phyloP scores from a whole-genome alignment of 257 asterid species.

The Perilla frutescens region DNA sequence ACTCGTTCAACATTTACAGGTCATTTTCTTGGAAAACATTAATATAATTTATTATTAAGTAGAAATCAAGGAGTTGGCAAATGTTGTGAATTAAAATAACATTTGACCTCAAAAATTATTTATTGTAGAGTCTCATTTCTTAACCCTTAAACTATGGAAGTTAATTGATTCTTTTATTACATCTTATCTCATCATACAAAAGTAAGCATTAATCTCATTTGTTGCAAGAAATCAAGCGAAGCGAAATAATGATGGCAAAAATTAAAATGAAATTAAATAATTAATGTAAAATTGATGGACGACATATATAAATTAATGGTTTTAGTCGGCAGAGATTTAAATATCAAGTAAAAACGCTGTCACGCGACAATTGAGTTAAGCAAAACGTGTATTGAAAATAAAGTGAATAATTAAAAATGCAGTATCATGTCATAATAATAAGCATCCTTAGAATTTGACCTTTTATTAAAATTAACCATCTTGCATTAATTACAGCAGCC shows the following conservation, averaged over 20 bases:
- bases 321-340: slow-evolving; percentile 42
- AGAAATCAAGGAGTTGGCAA: slow-evolving; percentile 35
- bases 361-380: not conserved
- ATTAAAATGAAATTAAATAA: not conserved
- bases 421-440: not conserved
- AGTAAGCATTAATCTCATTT: slow-evolving; percentile 25
- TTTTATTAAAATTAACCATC: no score
- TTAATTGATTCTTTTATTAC: slow-evolving; percentile 21
- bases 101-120: slow-evolving; percentile 29
- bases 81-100: slow-evolving; percentile 30
- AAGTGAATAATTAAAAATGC: not conserved
- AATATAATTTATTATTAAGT: slow-evolving; percentile 15
- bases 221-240: slow-evolving; percentile 37
- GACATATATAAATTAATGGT: not conserved
- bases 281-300: not conserved
- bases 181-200: slow-evolving; percentile 32
- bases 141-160: slow-evolving; percentile 53
- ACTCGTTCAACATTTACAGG: slow-evolving; percentile 19
- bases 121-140: slow-evolving; percentile 38
- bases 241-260: not conserved
- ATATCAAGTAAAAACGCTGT: slow-evolving; percentile 29
- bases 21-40: slow-evolving; percentile 30
- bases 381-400: not conserved
- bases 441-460: not conserved
- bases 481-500: no score